A percentile compares a stretch with the other conserved stretches of the same genome.
These are phyloP conservation scores for Zasmidium angulare DNA, from an alignment of 2,329 filamentous ascomycete species.

Conservation along the genomic window DNA sequence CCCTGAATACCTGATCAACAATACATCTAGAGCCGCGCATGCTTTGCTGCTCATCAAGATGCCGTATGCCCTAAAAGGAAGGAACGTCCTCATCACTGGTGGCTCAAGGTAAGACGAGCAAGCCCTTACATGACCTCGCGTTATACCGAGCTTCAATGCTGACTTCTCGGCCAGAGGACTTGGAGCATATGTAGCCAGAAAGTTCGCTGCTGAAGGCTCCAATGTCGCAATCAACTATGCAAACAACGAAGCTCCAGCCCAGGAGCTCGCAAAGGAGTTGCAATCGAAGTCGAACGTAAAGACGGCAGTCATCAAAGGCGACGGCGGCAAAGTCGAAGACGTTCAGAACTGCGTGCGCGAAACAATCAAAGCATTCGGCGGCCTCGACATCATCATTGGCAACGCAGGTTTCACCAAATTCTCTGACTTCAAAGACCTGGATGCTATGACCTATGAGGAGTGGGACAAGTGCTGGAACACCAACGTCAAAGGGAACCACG, in stretches of 20 bases:
- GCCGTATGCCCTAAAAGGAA: constrained; percentile 62
- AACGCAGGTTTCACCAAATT: constrained; percentile 71
- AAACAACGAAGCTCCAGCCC: constrained; percentile 60
- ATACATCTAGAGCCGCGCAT: neutral
- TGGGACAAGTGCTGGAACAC: constrained; percentile 67
- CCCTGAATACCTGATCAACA: neutral
- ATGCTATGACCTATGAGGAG: constrained; percentile 59
- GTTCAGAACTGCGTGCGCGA: constrained; percentile 60
- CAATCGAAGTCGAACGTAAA: constrained; percentile 52
- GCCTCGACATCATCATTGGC: constrained; percentile 74
- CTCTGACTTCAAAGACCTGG: constrained; percentile 56
- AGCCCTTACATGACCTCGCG: neutral
- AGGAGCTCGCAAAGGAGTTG: constrained; percentile 58
- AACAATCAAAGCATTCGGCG: constrained; percentile 61
- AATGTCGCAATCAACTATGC: constrained; percentile 74
- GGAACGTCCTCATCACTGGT: constrained; percentile 65
- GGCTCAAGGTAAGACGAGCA: constrained; percentile 56
- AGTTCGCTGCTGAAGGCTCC: constrained; percentile 67
- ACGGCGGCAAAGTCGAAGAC: constrained; percentile 61
- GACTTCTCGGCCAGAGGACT: constrained; percentile 58
- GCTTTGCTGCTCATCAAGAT: constrained; percentile 38
- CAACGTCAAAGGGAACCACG: constrained; percentile 54
- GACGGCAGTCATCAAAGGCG: constrained; percentile 61
- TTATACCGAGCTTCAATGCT: constrained; percentile 7
- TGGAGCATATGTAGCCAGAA: constrained; percentile 65